Conservation (phyloP, 441 rosid genomes). For the Gossypium gossypioides region DNA sequence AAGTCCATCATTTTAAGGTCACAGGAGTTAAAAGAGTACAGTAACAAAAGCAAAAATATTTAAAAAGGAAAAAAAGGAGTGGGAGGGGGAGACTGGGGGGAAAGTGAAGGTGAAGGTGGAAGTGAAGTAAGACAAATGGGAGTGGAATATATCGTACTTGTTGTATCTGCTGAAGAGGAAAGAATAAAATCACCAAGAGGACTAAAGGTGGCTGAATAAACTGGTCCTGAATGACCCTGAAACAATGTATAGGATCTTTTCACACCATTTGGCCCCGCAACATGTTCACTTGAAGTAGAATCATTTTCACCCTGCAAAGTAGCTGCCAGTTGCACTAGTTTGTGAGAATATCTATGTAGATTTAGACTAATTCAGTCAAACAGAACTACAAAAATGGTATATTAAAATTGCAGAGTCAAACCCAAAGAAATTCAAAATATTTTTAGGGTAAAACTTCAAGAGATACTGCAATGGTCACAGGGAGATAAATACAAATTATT, state of each 20-base stretch:
- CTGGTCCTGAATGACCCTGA: conserved; percentile 92
- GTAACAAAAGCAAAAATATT: neutral
- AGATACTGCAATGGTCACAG: neutral
- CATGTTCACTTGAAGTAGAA: conserved; percentile 40
- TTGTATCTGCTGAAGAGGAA: conserved; percentile 91
- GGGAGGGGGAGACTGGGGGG: neutral
- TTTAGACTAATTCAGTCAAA: neutral
- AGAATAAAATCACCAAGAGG: conserved; percentile 84
- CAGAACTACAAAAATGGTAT: neutral
- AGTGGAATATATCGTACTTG: conserved; percentile 33
- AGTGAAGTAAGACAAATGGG: neutral
- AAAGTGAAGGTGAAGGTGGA: neutral
- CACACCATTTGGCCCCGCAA: conserved; percentile 36
- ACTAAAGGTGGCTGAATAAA: conserved; percentile 78
- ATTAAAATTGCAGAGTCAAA: neutral
- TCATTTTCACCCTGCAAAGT: conserved; percentile 65
- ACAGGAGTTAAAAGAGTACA: neutral
- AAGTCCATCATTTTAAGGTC: neutral
- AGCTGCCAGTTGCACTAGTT: conserved; percentile 41
- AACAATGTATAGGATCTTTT: conserved; percentile 62
- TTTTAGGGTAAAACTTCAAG: neutral
- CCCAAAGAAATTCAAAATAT: neutral
- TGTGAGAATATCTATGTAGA: neutral
- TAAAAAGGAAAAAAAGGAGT: neutral
- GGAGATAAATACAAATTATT: neutral